Evolutionary conservation across 2,329 filamentous ascomycete genomes (phyloP).

Genomic region (Fusarium sp.): DNA sequence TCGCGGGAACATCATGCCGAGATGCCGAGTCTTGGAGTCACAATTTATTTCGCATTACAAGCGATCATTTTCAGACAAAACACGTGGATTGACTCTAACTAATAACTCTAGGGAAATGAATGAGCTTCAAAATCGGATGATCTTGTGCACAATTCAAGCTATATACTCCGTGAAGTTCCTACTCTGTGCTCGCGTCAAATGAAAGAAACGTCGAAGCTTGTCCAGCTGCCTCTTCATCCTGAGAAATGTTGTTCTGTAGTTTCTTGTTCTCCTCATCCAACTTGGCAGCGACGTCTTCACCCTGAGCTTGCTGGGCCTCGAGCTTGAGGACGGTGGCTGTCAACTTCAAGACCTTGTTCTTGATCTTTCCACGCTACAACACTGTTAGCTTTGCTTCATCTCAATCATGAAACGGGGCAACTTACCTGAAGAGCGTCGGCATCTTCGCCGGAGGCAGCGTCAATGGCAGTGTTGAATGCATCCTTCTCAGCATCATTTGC

Average conservation of each 20-base stretch:
- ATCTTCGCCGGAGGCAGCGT: conserved; percentile 58
- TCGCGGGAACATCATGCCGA: conserved; percentile 42
- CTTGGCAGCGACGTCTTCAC: conserved; percentile 59
- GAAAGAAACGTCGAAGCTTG: conserved; percentile 55
- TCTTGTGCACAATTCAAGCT: background rate
- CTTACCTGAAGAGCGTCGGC: conserved; percentile 62
- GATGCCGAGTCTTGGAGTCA: conserved; percentile 8
- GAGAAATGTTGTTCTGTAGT: conserved; percentile 65
- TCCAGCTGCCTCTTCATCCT: conserved; percentile 62
- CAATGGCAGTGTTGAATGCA: conserved; percentile 68
- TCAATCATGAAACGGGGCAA: fast-evolving
- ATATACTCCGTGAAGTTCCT: background rate
- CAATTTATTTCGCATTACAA: background rate
- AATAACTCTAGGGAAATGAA: too few relatives aligned
- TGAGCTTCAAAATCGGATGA: fast-evolving
- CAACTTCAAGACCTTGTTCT: conserved; percentile 72
- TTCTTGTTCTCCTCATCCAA: conserved; percentile 63
- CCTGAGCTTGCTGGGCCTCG: conserved; percentile 64
- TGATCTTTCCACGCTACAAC: conserved; percentile 64
- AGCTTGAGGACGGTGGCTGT: conserved; percentile 65
- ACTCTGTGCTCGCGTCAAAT: conserved; percentile 39
- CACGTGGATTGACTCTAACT: fast-evolving
- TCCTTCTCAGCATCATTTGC: conserved; percentile 66
- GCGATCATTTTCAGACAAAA: too few relatives aligned
- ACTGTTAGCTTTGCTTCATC: background rate